Conservation (phyloP, 345 rosid species). For the Citrus mangshanensis region DNA sequence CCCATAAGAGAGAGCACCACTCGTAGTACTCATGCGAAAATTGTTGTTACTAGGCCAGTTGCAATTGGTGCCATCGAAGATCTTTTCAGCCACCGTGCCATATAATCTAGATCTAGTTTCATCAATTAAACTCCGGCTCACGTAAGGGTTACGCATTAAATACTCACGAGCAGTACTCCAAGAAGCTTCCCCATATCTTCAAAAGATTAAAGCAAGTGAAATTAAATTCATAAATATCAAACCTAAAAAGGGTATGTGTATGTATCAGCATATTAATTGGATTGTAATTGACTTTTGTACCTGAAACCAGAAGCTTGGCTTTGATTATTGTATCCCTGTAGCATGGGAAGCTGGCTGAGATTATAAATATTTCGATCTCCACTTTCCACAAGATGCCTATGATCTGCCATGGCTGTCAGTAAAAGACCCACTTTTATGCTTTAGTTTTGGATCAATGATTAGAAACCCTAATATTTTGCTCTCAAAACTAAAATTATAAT, state of each 20-base stretch:
- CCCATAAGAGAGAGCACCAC: constrained; percentile 6
- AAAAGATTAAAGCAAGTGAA: constrained; percentile 5
- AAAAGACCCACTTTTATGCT: constrained; percentile 1
- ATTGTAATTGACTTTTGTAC: constrained; percentile 20
- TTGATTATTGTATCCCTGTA: constrained; percentile 43
- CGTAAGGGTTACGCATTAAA: constrained; percentile 20
- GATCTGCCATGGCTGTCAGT: constrained; percentile 51
- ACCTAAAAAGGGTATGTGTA: background rate
- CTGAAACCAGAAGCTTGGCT: constrained; percentile 48
- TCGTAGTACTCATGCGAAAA: constrained; percentile 4
- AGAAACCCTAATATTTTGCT: constrained; percentile 20
- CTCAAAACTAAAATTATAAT: background rate
- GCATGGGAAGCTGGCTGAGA: constrained; percentile 77
- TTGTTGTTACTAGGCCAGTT: constrained; percentile 12
- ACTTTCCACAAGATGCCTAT: constrained; percentile 54
- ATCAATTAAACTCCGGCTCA: constrained; percentile 37
- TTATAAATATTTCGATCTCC: constrained; percentile 70
- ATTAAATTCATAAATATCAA: constrained; percentile 3
- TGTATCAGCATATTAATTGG: too few relatives aligned
- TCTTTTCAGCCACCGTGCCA: constrained; percentile 32
- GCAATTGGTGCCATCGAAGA: constrained; percentile 23
- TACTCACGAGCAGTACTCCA: constrained; percentile 47
- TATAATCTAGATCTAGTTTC: constrained; percentile 31
- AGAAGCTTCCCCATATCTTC: constrained; percentile 52
- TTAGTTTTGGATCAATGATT: constrained; percentile 3